Conservation (phyloP, 768 basidiomycete species). For the Leccinum aurantiacum region DNA sequence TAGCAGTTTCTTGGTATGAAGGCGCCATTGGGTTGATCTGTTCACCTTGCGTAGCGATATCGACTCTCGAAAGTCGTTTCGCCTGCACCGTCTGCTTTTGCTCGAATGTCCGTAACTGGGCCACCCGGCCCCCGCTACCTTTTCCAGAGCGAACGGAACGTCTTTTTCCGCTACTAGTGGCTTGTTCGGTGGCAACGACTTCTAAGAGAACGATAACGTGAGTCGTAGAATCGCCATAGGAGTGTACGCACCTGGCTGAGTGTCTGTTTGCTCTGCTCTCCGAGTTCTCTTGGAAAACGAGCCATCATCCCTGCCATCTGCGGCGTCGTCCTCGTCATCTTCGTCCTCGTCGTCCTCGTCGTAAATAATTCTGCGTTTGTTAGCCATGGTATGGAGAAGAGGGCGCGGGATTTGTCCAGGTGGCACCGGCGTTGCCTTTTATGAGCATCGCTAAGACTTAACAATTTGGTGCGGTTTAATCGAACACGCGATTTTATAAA, state of each 20-base stretch:
- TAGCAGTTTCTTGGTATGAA: background rate
- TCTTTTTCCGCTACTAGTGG: background rate
- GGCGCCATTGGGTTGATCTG: slow-evolving; percentile 11
- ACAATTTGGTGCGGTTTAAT: too few relatives aligned
- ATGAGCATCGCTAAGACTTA: background rate
- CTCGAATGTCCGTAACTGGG: background rate
- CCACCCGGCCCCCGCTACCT: slow-evolving; percentile 3
- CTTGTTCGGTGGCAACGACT: background rate
- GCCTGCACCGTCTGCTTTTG: background rate
- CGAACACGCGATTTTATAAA: too few relatives aligned
- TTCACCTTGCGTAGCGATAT: background rate
- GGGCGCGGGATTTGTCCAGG: background rate
- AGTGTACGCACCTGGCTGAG: background rate
- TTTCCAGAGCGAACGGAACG: background rate
- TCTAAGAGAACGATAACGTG: background rate
- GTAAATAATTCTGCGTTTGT: background rate
- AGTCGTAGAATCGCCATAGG: background rate
- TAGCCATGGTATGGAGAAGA: background rate
- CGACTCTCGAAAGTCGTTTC: background rate
- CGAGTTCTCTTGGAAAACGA: background rate
- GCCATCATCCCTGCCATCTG: background rate
- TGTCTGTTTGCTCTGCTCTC: background rate
- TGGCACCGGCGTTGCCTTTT: background rate
- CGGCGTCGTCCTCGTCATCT: background rate
- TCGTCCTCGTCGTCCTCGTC: background rate